These are phyloP conservation scores for Epichloe brachyelytri DNA, from an alignment of 2,329 filamentous ascomycete genomes.

Conservation along the genomic window DNA sequence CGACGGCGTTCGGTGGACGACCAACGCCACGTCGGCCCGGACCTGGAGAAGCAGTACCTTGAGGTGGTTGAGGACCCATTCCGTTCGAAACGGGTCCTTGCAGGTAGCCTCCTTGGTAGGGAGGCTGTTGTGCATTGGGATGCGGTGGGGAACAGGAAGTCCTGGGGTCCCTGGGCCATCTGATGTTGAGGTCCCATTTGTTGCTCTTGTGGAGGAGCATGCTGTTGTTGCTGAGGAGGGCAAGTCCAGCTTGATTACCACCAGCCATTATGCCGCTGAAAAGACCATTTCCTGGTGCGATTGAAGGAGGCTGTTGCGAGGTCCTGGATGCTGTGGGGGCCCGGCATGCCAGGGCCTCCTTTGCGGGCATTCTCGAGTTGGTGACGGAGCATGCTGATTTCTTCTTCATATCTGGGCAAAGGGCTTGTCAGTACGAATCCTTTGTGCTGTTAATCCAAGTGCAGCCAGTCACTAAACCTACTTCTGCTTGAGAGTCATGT, in stretches of 20 bases:
- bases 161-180: conserved; percentile 68
- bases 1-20: conserved; percentile 46
- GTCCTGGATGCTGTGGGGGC: conserved; percentile 64
- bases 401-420: conserved; percentile 73
- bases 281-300: conserved; percentile 82
- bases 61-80: conserved; percentile 72
- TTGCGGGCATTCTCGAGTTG: conserved; percentile 71
- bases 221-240: conserved; percentile 53
- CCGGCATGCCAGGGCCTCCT: conserved; percentile 47
- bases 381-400: conserved; percentile 71
- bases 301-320: conserved; percentile 73
- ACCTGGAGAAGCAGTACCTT: conserved; percentile 75
- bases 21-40: conserved; percentile 61
- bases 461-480: conserved; percentile 31
- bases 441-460: conserved; percentile 2
- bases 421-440: conserved; percentile 4
- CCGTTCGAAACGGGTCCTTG: conserved; percentile 48
- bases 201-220: conserved; percentile 56
- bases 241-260: conserved; percentile 68
- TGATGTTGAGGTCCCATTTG: conserved; percentile 35
- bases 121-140: conserved; percentile 53
- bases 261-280: conserved; percentile 96
- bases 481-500: conserved; percentile 84
- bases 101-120: conserved; percentile 58
- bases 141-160: conserved; percentile 44